These are phyloP conservation scores for Aspergillus sclerotialis DNA, from an alignment of 2,329 filamentous ascomycete species.

Conservation along the genomic window DNA sequence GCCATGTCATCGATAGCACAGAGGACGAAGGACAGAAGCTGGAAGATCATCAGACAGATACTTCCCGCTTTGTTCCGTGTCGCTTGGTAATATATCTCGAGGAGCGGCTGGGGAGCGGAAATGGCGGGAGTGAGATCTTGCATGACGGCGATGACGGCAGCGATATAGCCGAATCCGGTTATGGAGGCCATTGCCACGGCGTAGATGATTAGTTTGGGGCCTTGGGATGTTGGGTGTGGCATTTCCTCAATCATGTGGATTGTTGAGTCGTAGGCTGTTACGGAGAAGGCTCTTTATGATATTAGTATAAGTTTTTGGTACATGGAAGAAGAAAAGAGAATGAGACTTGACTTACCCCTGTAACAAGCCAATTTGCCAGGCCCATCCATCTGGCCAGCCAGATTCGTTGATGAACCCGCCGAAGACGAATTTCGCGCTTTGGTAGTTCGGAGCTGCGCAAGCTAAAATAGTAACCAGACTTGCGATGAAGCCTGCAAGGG, in stretches of 20 bases:
- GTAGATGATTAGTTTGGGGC: conserved; percentile 54
- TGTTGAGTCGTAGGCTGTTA: conserved; percentile 8
- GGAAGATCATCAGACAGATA: neutral
- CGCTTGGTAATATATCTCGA: neutral
- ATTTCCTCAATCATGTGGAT: conserved; percentile 1
- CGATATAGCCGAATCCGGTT: neutral
- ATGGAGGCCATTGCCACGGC: conserved; percentile 40
- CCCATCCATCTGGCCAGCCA: neutral
- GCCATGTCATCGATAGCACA: neutral
- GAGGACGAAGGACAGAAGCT: neutral
- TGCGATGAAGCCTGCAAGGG: neutral
- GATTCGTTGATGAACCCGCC: conserved; percentile 12
- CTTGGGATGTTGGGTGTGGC: conserved; percentile 46
- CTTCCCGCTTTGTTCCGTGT: neutral
- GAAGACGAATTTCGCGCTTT: neutral
- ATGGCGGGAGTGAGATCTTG: neutral
- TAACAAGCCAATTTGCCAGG: neutral
- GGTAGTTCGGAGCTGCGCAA: neutral
- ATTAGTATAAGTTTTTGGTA: neutral
- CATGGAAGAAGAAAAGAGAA: neutral
- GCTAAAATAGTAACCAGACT: neutral
- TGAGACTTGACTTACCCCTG: neutral
- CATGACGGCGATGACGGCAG: neutral
- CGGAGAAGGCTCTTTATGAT: conserved; percentile 11
- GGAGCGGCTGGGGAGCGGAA: neutral